These are phyloP conservation scores for Mortierella claussenii DNA, from an alignment of 192 early-diverging fungal species.

Conservation along the genomic window DNA sequence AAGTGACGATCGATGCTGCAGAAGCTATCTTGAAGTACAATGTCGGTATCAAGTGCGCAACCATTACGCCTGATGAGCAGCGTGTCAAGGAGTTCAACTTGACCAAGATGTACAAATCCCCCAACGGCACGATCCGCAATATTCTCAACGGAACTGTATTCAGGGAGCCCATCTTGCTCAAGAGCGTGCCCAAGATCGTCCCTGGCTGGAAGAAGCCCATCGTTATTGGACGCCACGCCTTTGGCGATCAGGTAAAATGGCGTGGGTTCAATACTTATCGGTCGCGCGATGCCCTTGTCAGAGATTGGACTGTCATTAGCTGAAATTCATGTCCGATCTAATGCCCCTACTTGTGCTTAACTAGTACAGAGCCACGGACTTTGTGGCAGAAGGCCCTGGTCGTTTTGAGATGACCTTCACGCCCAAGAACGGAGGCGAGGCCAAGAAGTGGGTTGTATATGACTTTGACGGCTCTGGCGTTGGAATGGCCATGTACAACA, in stretches of 20 bases:
- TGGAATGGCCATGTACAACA: constrained; percentile 97
- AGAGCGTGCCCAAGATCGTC: constrained; percentile 91
- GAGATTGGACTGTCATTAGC: too few species aligned
- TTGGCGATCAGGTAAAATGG: constrained; percentile 90
- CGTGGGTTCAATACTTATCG: too few species aligned
- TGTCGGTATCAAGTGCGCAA: constrained; percentile 99
- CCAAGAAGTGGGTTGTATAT: constrained; percentile 75
- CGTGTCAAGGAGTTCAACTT: constrained; percentile 96
- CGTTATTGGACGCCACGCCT: constrained; percentile 96
- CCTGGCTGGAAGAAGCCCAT: constrained; percentile 96
- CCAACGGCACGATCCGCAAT: constrained; percentile 97
- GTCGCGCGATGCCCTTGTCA: too few species aligned
- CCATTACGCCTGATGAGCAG: constrained; percentile 97
- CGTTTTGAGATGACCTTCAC: constrained; percentile 92
- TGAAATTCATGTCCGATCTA: too few species aligned
- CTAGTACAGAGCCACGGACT: constrained; percentile 97
- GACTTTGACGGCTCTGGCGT: constrained; percentile 91
- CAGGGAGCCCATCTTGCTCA: constrained; percentile 95
- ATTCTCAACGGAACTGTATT: constrained; percentile 97
- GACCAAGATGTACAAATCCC: constrained; percentile 97
- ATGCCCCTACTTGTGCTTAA: too few species aligned
- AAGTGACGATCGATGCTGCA: constrained; percentile 93
- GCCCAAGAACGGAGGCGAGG: constrained; percentile 76
- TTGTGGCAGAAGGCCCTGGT: constrained; percentile 90
- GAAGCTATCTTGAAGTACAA: constrained; percentile 97